Percentiles rank a stretch among this genome's conserved stretches.
Conservation (phyloP, 768 basidiomycete species). For the Tylopilus subfusipes region DNA sequence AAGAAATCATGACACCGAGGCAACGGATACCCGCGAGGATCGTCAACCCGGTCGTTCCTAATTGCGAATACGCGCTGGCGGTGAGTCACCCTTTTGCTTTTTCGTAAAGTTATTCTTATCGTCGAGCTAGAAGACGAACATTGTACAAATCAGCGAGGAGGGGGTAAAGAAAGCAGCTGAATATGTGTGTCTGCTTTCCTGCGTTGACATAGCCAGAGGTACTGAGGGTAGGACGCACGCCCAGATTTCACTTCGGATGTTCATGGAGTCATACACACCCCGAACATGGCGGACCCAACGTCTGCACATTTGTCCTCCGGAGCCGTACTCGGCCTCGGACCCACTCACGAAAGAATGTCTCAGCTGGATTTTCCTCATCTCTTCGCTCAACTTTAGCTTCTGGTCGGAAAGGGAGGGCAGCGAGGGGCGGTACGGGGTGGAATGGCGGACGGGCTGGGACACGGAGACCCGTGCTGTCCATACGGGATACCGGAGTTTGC, state of each 20-base stretch:
- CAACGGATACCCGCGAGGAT: constrained; percentile 3
- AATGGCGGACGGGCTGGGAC: constrained; percentile 71
- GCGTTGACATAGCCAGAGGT: constrained; percentile 2
- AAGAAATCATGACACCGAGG: background rate
- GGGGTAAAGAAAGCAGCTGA: constrained; percentile 66
- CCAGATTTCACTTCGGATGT: constrained; percentile 56
- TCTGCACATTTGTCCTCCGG: constrained; percentile 69
- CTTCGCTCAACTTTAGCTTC: constrained; percentile 83
- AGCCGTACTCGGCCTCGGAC: constrained; percentile 52
- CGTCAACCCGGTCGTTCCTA: constrained; percentile 58
- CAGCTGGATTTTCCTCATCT: constrained; percentile 88
- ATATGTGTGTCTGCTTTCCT: constrained; percentile 42
- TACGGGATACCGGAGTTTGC: constrained; percentile 86
- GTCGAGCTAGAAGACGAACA: constrained; percentile 47
- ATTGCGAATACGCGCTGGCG: constrained; percentile 54
- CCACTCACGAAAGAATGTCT: constrained; percentile 56
- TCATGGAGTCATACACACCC: constrained; percentile 66
- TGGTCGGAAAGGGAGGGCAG: constrained; percentile 72
- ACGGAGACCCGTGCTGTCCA: constrained; percentile 48
- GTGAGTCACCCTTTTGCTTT: constrained; percentile 33
- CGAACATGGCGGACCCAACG: constrained; percentile 69
- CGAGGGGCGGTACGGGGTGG: constrained; percentile 66
- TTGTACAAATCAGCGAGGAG: constrained; percentile 56
- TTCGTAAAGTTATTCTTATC: background rate
- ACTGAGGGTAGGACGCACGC: constrained; percentile 1